Percentiles rank a stretch among this genome's conserved stretches.
These are phyloP conservation scores for Pseudotsuga menziesii DNA, from an alignment of 75 land plant genomes.

Conservation along the genomic window DNA sequence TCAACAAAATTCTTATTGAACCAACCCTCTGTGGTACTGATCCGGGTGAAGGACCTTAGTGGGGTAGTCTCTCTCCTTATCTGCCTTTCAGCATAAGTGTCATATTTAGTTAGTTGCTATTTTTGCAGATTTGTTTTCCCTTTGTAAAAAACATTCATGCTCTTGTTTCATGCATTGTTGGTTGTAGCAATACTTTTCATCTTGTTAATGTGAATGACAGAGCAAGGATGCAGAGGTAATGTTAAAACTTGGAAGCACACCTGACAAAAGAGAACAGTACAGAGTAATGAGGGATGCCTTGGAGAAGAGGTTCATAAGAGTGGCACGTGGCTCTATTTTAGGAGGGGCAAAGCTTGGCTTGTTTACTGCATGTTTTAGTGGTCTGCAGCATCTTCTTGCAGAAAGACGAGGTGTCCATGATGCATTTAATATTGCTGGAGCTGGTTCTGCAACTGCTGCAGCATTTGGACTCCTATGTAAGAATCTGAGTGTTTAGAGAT, in stretches of 20 bases:
- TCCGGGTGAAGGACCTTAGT: no score
- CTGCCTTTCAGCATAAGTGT: not conserved
- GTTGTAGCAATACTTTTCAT: not conserved
- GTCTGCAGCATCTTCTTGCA: conserved; percentile 70
- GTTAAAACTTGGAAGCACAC: conserved; percentile 72
- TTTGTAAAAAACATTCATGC: not conserved
- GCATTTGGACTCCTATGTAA: conserved; percentile 79
- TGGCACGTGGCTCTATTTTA: conserved; percentile 83
- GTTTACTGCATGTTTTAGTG: conserved; percentile 79
- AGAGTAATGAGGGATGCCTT: conserved; percentile 73
- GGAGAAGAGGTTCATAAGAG: conserved; percentile 82
- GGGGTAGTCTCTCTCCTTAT: no score
- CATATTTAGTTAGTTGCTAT: no score
- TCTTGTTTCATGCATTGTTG: not conserved
- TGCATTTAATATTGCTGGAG: conserved; percentile 72
- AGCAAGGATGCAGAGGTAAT: conserved; percentile 80
- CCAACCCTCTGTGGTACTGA: no score
- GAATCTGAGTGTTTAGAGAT: conserved; percentile 3
- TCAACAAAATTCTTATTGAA: no score
- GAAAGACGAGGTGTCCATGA: conserved; percentile 69
- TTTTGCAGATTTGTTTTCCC: no score
- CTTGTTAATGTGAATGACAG: conserved; percentile 19
- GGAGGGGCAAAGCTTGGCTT: conserved; percentile 94
- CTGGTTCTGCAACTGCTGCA: conserved; percentile 91
- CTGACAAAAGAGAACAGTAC: conserved; percentile 70